Evolutionary conservation across 768 basidiomycete species (phyloP).

Genomic region (Lactarius quietus): DNA sequence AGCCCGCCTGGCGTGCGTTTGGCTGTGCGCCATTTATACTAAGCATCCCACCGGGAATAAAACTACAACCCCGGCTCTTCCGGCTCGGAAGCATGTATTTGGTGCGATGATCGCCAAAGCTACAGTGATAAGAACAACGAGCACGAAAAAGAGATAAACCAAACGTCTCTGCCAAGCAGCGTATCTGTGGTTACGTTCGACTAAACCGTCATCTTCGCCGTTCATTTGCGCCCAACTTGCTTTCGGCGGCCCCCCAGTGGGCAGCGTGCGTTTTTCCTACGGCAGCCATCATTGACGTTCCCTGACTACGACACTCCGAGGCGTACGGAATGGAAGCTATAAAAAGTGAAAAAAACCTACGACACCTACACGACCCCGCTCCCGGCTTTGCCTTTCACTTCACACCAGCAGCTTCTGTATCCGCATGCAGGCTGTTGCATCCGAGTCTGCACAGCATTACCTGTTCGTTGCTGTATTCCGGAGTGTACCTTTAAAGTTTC

Average conservation of each 20-base stretch:
- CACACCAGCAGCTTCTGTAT: not conserved
- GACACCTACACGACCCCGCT: not conserved
- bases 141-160: constrained; percentile 1
- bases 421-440: not conserved
- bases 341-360: too few species aligned
- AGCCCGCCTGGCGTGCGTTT: not conserved
- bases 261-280: constrained; percentile 17
- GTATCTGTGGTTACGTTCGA: constrained; percentile 10
- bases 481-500: not conserved
- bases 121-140: constrained; percentile 7
- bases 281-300: not conserved
- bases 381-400: not conserved
- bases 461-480: not conserved
- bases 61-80: not conserved
- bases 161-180: not conserved
- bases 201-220: constrained; percentile 4
- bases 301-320: too few species aligned
- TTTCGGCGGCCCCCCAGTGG: constrained; percentile 19
- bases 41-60: constrained; percentile 1
- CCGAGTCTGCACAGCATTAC: not conserved
- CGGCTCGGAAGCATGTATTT: constrained; percentile 7
- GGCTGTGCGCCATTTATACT: constrained; percentile 10
- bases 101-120: not conserved
- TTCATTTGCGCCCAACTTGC: constrained; percentile 3
- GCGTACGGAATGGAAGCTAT: too few species aligned